A percentile compares a stretch with the other conserved stretches of the same genome.
These are phyloP conservation scores for Lecanosticta acicola DNA, from an alignment of 2,329 filamentous ascomycete genomes.

Conservation along the genomic window DNA sequence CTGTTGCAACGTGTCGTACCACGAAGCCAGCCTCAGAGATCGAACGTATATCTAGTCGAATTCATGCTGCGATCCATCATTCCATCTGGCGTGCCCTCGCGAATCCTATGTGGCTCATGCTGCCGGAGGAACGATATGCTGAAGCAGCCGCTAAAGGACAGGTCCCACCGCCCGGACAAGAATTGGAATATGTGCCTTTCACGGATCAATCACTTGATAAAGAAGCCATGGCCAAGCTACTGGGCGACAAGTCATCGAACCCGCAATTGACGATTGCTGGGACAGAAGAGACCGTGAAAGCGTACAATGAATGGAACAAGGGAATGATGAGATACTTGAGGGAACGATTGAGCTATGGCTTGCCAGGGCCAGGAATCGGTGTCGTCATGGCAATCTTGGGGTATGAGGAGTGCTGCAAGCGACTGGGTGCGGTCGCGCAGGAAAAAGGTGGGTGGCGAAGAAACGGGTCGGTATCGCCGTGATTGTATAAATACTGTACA, in stretches of 20 bases:
- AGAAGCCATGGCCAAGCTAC: slow-evolving; percentile 5
- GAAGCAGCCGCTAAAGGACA: slow-evolving; percentile 5
- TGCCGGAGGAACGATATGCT: slow-evolving; percentile 2
- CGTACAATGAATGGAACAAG: slow-evolving; percentile 27
- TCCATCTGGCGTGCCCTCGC: slow-evolving; percentile 8
- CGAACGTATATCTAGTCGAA: background rate
- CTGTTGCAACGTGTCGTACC: background rate
- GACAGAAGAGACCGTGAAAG: slow-evolving; percentile 7
- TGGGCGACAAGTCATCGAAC: slow-evolving; percentile 7
- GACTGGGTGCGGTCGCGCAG: slow-evolving; percentile 25
- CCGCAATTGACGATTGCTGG: slow-evolving; percentile 14
- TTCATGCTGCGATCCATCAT: slow-evolving; percentile 9
- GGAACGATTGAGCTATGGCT: slow-evolving; percentile 50
- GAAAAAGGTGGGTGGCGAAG: slow-evolving; percentile 5
- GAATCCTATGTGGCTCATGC: slow-evolving; percentile 9
- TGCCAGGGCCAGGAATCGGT: slow-evolving; percentile 49
- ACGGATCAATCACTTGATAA: slow-evolving; percentile 11
- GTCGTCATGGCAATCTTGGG: slow-evolving; percentile 53
- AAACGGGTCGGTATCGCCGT: background rate
- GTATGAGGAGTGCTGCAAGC: slow-evolving; percentile 42
- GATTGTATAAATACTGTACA: slow-evolving; percentile 10
- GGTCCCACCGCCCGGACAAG: slow-evolving; percentile 1
- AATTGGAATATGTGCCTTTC: slow-evolving; percentile 11
- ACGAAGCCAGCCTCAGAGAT: background rate
- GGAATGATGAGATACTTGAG: slow-evolving; percentile 52